Conservation (phyloP, 768 basidiomycete species). For the Suillus brevipes region DNA sequence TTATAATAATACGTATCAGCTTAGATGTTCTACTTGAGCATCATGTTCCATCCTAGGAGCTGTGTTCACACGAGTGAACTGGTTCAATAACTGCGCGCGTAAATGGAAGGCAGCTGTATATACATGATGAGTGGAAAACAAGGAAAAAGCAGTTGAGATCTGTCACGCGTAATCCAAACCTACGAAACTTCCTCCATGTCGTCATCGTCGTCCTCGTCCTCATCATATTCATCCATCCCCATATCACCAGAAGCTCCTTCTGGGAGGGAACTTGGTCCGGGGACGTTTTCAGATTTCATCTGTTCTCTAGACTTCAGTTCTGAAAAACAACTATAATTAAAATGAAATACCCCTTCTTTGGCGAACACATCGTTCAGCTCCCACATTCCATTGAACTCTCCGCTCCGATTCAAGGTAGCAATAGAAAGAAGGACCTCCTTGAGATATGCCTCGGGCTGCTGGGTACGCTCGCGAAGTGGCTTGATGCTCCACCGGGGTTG, state of each 20-base stretch:
- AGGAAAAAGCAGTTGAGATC: not conserved
- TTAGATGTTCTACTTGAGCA: not conserved
- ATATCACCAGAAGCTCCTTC: conserved; percentile 19
- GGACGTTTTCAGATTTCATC: conserved; percentile 49
- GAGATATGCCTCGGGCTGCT: conserved; percentile 85
- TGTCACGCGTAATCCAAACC: conserved; percentile 16
- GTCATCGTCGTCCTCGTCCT: conserved; percentile 52
- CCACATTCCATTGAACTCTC: conserved; percentile 80
- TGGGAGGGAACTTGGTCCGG: conserved; percentile 36
- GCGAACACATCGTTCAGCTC: conserved; percentile 76
- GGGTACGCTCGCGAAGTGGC: conserved; percentile 71
- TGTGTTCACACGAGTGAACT: not conserved
- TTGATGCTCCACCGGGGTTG: conserved; percentile 82
- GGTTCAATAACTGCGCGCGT: not conserved
- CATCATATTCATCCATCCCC: conserved; percentile 43
- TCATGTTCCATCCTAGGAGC: not conserved
- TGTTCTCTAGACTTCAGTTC: conserved; percentile 20
- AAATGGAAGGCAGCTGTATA: not conserved
- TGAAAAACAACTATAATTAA: conserved; percentile 1
- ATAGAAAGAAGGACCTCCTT: conserved; percentile 81
- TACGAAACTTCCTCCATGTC: conserved; percentile 75
- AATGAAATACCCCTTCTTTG: conserved; percentile 52
- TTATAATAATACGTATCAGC: not conserved
- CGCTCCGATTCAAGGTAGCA: conserved; percentile 73
- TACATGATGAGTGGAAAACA: conserved; percentile 10